Evolutionary conservation across 805 yeast species (phyloP).

Genomic region (Candida loeiensis): DNA sequence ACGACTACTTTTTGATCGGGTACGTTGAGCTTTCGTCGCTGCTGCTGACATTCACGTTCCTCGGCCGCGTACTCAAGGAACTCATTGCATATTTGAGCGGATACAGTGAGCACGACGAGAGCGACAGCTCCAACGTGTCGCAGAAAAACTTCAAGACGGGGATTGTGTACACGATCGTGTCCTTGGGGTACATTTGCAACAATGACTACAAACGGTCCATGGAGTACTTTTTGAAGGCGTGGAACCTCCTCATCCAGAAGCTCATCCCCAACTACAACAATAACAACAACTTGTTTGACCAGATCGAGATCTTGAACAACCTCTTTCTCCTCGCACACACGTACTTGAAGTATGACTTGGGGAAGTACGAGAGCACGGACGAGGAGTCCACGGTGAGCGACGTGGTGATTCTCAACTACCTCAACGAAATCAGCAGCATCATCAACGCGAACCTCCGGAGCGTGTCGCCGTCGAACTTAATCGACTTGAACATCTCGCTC

Average conservation of each 20-base stretch:
- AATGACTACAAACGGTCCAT: slow-evolving; percentile 30
- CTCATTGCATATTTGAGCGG: slow-evolving; percentile 22
- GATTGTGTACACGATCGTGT: slow-evolving; percentile 41
- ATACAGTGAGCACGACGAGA: slow-evolving; percentile 11
- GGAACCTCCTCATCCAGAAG: slow-evolving; percentile 39
- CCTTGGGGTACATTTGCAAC: slow-evolving; percentile 38
- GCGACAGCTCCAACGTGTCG: slow-evolving; percentile 9
- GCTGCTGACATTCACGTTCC: slow-evolving; percentile 14
- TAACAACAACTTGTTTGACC: slow-evolving; percentile 24
- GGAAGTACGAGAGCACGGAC: slow-evolving; percentile 13
- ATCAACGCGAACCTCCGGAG: slow-evolving; percentile 35
- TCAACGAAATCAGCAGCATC: slow-evolving; percentile 45
- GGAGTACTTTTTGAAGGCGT: slow-evolving; percentile 40
- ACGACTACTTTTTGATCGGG: slow-evolving; percentile 33
- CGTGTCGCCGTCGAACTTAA: slow-evolving; percentile 20
- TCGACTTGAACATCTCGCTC: slow-evolving; percentile 29
- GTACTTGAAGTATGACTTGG: slow-evolving; percentile 37
- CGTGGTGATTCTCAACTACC: slow-evolving; percentile 46
- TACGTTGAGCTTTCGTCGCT: slow-evolving; percentile 20
- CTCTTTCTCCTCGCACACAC: slow-evolving; percentile 44
- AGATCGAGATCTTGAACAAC: slow-evolving; percentile 42
- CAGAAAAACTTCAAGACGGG: slow-evolving; percentile 35
- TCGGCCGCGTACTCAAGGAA: slow-evolving; percentile 20
- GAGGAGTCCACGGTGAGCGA: slow-evolving; percentile 32
- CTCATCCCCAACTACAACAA: slow-evolving; percentile 33